Evolutionary conservation across 257 asterid genomes (phyloP), one percentile per base, ranked within the genome.

Genomic region (Lantana camara): DNA sequence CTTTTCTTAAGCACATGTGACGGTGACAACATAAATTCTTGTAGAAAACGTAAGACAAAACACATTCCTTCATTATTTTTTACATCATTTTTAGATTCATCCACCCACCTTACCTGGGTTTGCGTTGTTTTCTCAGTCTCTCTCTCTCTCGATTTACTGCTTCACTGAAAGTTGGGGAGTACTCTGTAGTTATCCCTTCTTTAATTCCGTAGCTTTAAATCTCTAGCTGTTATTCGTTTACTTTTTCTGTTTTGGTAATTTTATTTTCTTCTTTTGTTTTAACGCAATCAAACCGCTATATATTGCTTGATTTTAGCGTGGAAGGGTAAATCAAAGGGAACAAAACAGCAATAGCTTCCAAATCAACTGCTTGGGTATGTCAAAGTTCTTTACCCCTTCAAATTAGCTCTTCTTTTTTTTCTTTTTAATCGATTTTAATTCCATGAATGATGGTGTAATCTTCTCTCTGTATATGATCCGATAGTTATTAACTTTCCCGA

Each of bases 1-100:
- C 13, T 21, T 42, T 52, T 24, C 13, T 32, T 40, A 54, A n/a
- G n/a, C 45, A 65, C 74, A 76, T 50, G 75, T 57, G 74, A 57
- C 34, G 15, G 1, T 35, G 66, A 71, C 62, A 47, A 20, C 60
- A 23, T 2, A 55, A 57, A 63, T 62, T 71, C 81, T 71, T 62
- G n/a, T n/a, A 67, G 9, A 56, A 34, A 30, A 56, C 74, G 53
- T 72, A 44, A 56, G 72, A 71, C 41, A 34, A 35, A 23, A 32
- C 66, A 46, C 66, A 42, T 63, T 61, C 52, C 59, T 37, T 14
- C 21, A 63, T 35, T 68, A n/a, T 61, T 44, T 57, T 63, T 32
- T 5, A 27, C 53, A 8, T 22, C 75, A 68, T 52, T 24, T 55
- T 57, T 57, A 2, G 11, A 14, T 9, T 10, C 60, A 32, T 41